Evolutionary conservation across 1,284 basidiomycete genomes (phyloP).

Genomic region (Ganoderma boninense): DNA sequence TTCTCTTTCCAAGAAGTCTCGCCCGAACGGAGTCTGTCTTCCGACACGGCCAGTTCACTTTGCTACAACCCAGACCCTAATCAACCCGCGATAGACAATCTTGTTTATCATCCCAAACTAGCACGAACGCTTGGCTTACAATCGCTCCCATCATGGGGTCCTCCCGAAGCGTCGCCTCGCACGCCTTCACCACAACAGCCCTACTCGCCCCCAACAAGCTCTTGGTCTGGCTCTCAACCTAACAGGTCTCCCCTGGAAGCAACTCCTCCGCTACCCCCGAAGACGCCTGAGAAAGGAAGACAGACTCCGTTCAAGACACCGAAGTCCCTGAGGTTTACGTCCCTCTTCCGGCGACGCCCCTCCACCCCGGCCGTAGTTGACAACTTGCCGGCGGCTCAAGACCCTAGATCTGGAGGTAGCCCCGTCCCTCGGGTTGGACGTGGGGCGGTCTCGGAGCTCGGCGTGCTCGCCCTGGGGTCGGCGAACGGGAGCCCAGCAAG

Average conservation of each 20-base stretch:
- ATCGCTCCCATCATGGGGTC: constrained; percentile 5
- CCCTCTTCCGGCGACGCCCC: constrained; percentile 24
- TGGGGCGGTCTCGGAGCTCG: constrained; percentile 6
- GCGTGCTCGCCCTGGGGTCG: background rate
- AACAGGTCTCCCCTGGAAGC: background rate
- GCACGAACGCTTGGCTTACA: constrained; percentile 25
- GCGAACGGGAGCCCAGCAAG: background rate
- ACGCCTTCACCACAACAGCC: background rate
- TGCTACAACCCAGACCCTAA: background rate
- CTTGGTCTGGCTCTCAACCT: background rate
- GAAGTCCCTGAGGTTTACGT: constrained; percentile 14
- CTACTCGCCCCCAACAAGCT: constrained; percentile 10
- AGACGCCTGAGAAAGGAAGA: constrained; percentile 16
- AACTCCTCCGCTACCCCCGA: background rate
- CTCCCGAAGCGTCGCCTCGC: background rate
- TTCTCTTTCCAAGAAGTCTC: background rate
- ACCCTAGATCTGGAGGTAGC: constrained; percentile 13
- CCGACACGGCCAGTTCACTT: background rate
- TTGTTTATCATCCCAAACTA: constrained; percentile 29
- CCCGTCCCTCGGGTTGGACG: constrained; percentile 12
- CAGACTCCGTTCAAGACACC: constrained; percentile 24
- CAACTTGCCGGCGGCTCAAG: constrained; percentile 1
- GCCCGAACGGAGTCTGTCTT: background rate
- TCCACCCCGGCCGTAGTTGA: constrained; percentile 18
- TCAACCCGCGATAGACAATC: constrained; percentile 16